Percentiles rank a stretch among this genome's conserved stretches.
Conservation (phyloP, 2,329 filamentous ascomycete genomes). For the Verticillium tricorpus region DNA sequence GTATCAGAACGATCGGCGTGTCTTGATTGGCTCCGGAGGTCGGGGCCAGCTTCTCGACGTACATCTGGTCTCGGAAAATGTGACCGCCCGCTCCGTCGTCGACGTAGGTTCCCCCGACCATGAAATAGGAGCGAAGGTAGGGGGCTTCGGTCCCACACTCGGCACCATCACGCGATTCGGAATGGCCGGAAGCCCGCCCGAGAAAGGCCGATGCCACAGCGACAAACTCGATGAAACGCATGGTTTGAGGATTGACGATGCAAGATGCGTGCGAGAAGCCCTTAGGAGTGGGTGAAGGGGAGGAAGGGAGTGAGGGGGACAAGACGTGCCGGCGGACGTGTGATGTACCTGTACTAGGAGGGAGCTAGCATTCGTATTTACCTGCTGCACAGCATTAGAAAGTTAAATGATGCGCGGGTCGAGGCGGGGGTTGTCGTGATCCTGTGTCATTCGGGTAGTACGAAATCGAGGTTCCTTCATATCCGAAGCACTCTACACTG, state of each 20-base stretch:
- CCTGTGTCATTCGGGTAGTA: too few species aligned
- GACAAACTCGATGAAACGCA: constrained; percentile 9
- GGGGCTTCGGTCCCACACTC: constrained; percentile 10
- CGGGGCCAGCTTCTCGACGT: constrained; percentile 44
- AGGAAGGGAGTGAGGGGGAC: not conserved
- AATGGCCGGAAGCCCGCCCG: constrained; percentile 6
- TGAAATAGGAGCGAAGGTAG: constrained; percentile 25
- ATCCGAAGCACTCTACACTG: too few species aligned
- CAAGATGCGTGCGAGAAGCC: not conserved
- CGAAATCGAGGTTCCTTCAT: too few species aligned
- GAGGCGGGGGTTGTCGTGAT: too few species aligned
- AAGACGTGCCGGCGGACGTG: not conserved
- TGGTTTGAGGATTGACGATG: constrained; percentile 1
- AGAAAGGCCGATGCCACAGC: constrained; percentile 7
- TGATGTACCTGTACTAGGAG: not conserved
- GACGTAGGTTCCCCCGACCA: constrained; percentile 30
- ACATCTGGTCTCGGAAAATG: constrained; percentile 41
- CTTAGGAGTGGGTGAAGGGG: not conserved
- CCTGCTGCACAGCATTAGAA: too few species aligned
- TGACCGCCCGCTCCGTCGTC: constrained; percentile 22
- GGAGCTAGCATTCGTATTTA: not conserved
- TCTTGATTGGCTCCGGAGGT: constrained; percentile 15
- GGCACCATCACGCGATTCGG: not conserved
- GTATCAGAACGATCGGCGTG: constrained; percentile 36
- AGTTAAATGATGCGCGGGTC: too few species aligned